Percentiles rank a stretch among this genome's conserved stretches.
phyloP scores from a whole-genome alignment of 306 rosid species.

The Cicer bijugum region DNA sequence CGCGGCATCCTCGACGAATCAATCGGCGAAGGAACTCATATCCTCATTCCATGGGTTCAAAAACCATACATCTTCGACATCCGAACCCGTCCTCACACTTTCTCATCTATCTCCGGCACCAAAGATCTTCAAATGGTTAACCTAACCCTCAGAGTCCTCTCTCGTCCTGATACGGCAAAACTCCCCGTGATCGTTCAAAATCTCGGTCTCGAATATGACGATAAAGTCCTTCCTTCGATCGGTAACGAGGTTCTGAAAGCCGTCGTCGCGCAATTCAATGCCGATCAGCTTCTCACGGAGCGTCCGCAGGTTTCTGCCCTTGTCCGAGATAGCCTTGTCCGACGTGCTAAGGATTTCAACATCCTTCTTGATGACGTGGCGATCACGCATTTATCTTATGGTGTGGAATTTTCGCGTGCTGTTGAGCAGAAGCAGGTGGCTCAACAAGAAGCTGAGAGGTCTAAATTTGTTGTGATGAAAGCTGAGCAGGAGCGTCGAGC shows the following conservation, averaged over 20 bases:
- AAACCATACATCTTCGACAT: conserved; percentile 91
- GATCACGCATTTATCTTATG: conserved; percentile 80
- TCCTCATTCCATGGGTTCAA: conserved; percentile 93
- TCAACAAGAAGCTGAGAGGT: conserved; percentile 95
- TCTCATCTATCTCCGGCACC: conserved; percentile 89
- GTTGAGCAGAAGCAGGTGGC: conserved; percentile 97
- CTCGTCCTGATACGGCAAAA: conserved; percentile 76
- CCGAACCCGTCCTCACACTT: conserved; percentile 82
- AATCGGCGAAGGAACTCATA: conserved; percentile 79
- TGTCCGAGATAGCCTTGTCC: conserved; percentile 76
- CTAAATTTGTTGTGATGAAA: conserved; percentile 91
- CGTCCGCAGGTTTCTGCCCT: conserved; percentile 85
- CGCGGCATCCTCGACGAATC: conserved; percentile 74
- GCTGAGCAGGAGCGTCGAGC: conserved; percentile 94
- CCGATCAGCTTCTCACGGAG: conserved; percentile 89
- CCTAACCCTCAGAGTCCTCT: conserved; percentile 78
- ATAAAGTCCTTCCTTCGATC: conserved; percentile 89
- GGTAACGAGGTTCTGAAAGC: conserved; percentile 93
- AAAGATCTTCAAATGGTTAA: conserved; percentile 92
- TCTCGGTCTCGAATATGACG: conserved; percentile 92
- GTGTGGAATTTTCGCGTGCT: conserved; percentile 74
- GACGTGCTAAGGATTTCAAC: conserved; percentile 83
- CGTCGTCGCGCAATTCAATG: conserved; percentile 89
- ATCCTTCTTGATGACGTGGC: conserved; percentile 84
- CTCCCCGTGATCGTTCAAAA: conserved; percentile 77